These are phyloP conservation scores for Harringtonia aguacate DNA, from an alignment of 2,329 filamentous ascomycete genomes.

Conservation along the genomic window DNA sequence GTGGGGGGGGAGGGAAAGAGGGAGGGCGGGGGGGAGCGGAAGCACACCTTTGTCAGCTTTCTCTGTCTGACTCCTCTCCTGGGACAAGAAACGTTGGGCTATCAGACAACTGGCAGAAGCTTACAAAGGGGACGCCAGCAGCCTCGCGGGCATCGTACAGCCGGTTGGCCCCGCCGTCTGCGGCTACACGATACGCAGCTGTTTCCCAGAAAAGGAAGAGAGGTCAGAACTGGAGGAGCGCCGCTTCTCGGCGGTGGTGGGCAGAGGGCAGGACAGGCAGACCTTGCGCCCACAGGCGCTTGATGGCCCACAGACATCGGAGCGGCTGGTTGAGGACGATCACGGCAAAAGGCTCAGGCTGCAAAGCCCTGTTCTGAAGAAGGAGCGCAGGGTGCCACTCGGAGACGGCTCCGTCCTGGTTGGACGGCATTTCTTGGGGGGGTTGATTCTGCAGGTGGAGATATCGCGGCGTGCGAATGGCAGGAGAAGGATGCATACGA, in stretches of 20 bases:
- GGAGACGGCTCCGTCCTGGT: background rate
- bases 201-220: no score
- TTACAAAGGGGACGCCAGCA: slow-evolving; percentile 22
- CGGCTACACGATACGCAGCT: slow-evolving; percentile 48
- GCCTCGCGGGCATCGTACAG: slow-evolving; percentile 35
- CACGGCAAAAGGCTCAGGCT: slow-evolving; percentile 24
- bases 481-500: background rate
- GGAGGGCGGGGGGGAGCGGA: no score
- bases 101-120: no score
- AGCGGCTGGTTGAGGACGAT: slow-evolving; percentile 43
- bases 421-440: slow-evolving; percentile 1
- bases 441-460: background rate
- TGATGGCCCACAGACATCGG: slow-evolving; percentile 32
- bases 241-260: background rate
- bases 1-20: no score
- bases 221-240: background rate
- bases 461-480: background rate
- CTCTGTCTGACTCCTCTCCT: no score
- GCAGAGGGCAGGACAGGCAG: slow-evolving; percentile 6
- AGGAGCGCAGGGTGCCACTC: slow-evolving; percentile 16
- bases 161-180: slow-evolving; percentile 83
- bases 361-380: slow-evolving; percentile 4
- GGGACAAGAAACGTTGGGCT: no score
- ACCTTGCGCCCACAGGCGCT: slow-evolving; percentile 40
- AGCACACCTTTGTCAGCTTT: no score